Conservation (phyloP, 1,284 basidiomycete genomes). For the Caloboletus firmus region DNA sequence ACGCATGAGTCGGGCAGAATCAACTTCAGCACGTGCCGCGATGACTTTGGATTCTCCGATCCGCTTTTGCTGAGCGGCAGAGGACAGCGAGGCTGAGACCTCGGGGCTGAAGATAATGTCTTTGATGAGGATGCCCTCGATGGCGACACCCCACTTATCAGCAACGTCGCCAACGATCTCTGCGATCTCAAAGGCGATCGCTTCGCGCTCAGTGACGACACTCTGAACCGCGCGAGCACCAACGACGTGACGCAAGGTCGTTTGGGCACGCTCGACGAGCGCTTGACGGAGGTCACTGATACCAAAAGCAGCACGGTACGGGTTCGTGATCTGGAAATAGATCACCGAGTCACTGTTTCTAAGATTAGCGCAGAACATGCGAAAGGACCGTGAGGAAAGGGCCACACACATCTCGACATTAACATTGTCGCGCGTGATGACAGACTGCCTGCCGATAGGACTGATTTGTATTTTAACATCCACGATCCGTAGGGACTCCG, state of each 20-base stretch:
- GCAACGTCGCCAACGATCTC: constrained; percentile 89
- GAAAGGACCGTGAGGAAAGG: not conserved
- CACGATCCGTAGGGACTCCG: constrained; percentile 79
- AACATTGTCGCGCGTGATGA: constrained; percentile 88
- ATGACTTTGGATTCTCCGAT: constrained; percentile 97
- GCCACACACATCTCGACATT: constrained; percentile 71
- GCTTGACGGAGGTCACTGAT: constrained; percentile 88
- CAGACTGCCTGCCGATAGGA: constrained; percentile 82
- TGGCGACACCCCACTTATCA: constrained; percentile 92
- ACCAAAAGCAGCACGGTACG: constrained; percentile 90
- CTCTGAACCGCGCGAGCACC: constrained; percentile 84
- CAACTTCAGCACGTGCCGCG: constrained; percentile 93
- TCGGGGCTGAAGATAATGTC: constrained; percentile 93
- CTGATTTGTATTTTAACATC: constrained; percentile 95
- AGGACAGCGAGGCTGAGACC: constrained; percentile 88
- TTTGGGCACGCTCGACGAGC: constrained; percentile 91
- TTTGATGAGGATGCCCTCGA: constrained; percentile 93
- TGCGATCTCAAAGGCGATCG: constrained; percentile 93
- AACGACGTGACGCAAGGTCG: constrained; percentile 92
- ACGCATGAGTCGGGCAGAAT: constrained; percentile 91
- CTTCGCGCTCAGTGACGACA: constrained; percentile 92
- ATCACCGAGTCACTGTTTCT: constrained; percentile 77
- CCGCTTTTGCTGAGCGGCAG: constrained; percentile 92
- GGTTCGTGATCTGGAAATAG: constrained; percentile 85
- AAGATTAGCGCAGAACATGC: constrained; percentile 15